phyloP scores from a whole-genome alignment of 257 asterid genomes.

The Solanum medicagineum region DNA sequence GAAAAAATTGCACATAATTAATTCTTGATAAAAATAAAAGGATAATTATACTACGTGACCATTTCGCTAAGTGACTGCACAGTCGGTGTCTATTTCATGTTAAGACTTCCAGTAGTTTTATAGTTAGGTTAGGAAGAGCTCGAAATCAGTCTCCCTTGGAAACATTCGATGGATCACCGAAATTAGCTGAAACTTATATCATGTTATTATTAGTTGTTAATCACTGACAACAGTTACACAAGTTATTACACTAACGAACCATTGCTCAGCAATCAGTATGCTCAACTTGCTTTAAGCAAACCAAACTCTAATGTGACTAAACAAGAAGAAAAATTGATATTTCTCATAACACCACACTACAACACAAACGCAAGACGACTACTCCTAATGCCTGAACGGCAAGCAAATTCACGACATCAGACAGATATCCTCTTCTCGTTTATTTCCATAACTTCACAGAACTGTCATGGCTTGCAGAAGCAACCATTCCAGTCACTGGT shows the following conservation, averaged over 20 bases:
- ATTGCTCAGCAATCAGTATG: neutral
- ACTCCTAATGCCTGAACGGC: neutral
- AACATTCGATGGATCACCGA: neutral
- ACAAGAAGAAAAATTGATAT: neutral
- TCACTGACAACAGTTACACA: neutral
- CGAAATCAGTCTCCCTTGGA: neutral
- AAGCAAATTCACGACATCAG: neutral
- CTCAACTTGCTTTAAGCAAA: slow-evolving; percentile 1
- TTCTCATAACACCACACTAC: neutral
- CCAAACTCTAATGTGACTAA: neutral
- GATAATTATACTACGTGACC: too few species aligned
- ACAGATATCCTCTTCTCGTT: neutral
- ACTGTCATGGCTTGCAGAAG: slow-evolving; percentile 96
- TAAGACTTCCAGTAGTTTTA: too few species aligned
- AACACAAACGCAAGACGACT: neutral
- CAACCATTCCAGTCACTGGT: slow-evolving; percentile 76
- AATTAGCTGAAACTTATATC: neutral
- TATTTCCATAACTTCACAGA: slow-evolving; percentile 91
- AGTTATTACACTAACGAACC: neutral
- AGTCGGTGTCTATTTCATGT: too few species aligned
- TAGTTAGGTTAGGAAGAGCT: neutral
- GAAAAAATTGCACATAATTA: too few species aligned
- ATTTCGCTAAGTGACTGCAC: too few species aligned
- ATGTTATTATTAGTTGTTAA: neutral
- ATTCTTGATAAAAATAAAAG: too few species aligned